Evolutionary conservation across 1,139 yeast species (phyloP).

Genomic region (Diutina catenulata): DNA sequence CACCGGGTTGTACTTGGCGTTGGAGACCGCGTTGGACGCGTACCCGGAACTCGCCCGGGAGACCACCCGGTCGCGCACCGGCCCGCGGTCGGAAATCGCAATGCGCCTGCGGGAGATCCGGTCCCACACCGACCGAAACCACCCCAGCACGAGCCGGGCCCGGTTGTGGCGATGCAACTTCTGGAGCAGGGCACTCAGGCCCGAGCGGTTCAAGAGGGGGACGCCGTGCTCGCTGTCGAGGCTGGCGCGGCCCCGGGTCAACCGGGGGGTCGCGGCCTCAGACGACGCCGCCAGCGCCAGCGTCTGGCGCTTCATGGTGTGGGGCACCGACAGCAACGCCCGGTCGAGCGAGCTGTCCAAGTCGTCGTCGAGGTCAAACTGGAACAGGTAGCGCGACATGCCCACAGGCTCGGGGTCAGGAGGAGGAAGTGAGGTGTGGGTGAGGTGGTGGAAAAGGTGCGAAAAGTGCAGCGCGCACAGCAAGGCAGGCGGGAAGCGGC

Average conservation of each 20-base stretch:
- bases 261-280: conserved; percentile 9
- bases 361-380: conserved; percentile 17
- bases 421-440: too few species aligned
- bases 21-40: conserved; percentile 78
- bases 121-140: background rate
- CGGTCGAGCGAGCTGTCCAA: conserved; percentile 31
- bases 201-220: conserved; percentile 10
- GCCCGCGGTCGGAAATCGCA: conserved; percentile 13
- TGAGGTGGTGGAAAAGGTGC: too few species aligned
- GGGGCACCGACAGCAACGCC: conserved; percentile 30
- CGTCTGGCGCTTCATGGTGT: conserved; percentile 7
- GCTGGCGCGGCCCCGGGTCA: conserved; percentile 22
- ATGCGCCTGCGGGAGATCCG: background rate
- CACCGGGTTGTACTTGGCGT: conserved; percentile 85
- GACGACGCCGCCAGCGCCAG: background rate
- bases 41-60: conserved; percentile 14
- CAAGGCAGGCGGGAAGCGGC: too few species aligned
- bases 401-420: too few species aligned
- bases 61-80: background rate
- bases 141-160: background rate
- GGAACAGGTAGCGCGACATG: conserved; percentile 3
- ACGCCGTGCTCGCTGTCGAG: conserved; percentile 8
- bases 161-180: background rate
- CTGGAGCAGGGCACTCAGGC: conserved; percentile 9
- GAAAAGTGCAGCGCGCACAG: too few species aligned